Conservation (phyloP, 2,329 filamentous ascomycete species). For the Paraconiothyrium brasiliense region DNA sequence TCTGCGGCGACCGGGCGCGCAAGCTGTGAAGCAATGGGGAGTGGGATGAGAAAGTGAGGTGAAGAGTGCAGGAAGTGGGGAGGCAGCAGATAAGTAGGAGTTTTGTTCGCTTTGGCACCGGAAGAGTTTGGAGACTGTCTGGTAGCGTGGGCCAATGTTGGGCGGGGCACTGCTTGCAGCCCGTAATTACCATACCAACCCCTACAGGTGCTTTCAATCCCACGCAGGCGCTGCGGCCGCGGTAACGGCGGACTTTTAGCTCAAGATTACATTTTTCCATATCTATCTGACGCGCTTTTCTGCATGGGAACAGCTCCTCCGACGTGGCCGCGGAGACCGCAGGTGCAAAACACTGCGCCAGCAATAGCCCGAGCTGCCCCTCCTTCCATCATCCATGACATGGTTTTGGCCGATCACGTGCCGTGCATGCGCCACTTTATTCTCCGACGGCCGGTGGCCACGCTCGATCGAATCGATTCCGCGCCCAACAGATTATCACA, state of each 20-base stretch:
- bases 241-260: constrained; percentile 33
- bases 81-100: constrained; percentile 43
- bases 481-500: constrained; percentile 32
- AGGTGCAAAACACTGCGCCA: not conserved
- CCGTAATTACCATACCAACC: constrained; percentile 28
- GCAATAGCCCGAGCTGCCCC: constrained; percentile 19
- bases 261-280: constrained; percentile 19
- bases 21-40: constrained; percentile 37
- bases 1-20: constrained; percentile 42
- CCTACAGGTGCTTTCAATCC: constrained; percentile 31
- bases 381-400: constrained; percentile 16
- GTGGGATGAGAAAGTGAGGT: constrained; percentile 30
- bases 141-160: constrained; percentile 35
- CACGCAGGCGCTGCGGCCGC: constrained; percentile 43
- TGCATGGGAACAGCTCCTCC: constrained; percentile 7
- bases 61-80: constrained; percentile 32
- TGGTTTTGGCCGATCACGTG: constrained; percentile 23
- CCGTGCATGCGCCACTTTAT: constrained; percentile 12
- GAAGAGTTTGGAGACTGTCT: constrained; percentile 43
- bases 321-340: constrained; percentile 19
- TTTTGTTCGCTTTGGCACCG: constrained; percentile 39
- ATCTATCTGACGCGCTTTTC: constrained; percentile 3
- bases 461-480: constrained; percentile 14
- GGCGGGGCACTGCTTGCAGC: constrained; percentile 38
- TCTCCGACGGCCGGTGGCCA: constrained; percentile 11